phyloP scores from a whole-genome alignment of 2,329 filamentous ascomycete species.

The Pseudogymnoascus verrucosus region DNA sequence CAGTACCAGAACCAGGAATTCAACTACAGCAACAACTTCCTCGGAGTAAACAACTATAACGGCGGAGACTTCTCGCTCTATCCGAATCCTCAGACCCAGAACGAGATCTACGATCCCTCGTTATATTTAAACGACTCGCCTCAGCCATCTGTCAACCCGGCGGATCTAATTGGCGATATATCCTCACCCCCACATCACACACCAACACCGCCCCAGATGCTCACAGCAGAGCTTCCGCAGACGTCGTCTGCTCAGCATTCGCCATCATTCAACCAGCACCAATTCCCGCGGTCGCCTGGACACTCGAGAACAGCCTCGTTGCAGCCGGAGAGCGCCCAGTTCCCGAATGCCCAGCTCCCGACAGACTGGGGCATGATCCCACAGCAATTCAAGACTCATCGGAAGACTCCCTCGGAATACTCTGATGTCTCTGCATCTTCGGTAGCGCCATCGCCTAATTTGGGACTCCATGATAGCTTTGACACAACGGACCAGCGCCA shows the following conservation, averaged over 20 bases:
- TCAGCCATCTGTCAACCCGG: constrained; percentile 36
- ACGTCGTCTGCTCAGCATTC: constrained; percentile 10
- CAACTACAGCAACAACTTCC: constrained; percentile 34
- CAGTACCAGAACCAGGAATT: constrained; percentile 37
- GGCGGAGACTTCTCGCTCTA: constrained; percentile 59
- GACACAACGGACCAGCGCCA: constrained; percentile 63
- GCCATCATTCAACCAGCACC: constrained; percentile 13
- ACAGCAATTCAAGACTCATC: constrained; percentile 66
- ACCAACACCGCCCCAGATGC: constrained; percentile 23
- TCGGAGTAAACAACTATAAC: constrained; percentile 45
- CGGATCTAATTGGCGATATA: constrained; percentile 42
- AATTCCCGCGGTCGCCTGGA: constrained; percentile 25
- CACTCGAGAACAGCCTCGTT: constrained; percentile 28
- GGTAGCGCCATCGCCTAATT: constrained; percentile 72
- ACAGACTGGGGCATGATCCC: constrained; percentile 50
- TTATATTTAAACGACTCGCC: constrained; percentile 48
- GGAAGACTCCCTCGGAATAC: constrained; percentile 80
- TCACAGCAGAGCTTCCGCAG: constrained; percentile 15
- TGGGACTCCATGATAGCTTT: constrained; percentile 70
- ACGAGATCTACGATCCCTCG: constrained; percentile 53
- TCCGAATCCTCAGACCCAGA: constrained; percentile 42
- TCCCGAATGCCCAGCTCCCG: constrained; percentile 40
- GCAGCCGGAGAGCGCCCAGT: constrained; percentile 34
- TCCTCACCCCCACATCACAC: constrained; percentile 30
- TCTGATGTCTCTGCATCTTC: constrained; percentile 87